A percentile compares a stretch with the other conserved stretches of the same genome.
Conservation (phyloP, 163 green algal genomes). For the Prototheca wickerhamii region DNA sequence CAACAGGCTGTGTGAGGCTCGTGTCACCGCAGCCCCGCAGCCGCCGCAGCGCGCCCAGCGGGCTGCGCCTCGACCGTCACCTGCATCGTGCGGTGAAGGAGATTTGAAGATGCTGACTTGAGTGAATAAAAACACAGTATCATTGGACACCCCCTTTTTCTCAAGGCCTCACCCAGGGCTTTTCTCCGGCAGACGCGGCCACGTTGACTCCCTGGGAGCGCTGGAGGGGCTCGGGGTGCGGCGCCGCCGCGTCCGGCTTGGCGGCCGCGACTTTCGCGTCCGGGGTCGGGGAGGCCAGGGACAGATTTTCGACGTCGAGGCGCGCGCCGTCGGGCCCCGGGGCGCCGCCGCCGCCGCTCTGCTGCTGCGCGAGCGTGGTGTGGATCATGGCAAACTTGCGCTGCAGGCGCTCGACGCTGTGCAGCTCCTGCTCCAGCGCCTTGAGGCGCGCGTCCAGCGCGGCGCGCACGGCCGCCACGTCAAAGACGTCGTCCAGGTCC, state of each 20-base stretch:
- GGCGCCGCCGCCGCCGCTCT: not conserved
- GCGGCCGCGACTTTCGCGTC: not conserved
- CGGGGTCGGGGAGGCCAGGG: not conserved
- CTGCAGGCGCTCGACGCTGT: conserved; percentile 78
- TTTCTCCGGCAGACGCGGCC: too few species aligned
- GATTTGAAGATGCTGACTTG: too few species aligned
- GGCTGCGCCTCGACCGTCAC: too few species aligned
- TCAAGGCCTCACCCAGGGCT: too few species aligned
- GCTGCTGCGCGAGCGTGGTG: conserved; percentile 67
- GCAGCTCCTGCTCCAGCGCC: conserved; percentile 62
- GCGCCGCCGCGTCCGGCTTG: not conserved
- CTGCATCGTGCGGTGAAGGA: too few species aligned
- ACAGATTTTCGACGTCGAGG: not conserved
- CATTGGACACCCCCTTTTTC: too few species aligned
- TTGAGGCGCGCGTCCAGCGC: conserved; percentile 54
- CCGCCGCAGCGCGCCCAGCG: too few species aligned
- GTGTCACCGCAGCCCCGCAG: too few species aligned
- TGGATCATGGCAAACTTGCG: conserved; percentile 85
- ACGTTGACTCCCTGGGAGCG: too few species aligned
- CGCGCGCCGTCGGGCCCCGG: not conserved
- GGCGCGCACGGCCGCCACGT: conserved; percentile 58
- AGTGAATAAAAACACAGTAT: too few species aligned
- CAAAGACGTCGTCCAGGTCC: conserved; percentile 73
- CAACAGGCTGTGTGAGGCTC: too few species aligned
- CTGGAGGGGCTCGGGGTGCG: not conserved